Conservation (phyloP, 257 asterid genomes). For the Solanum tarapatanum region DNA sequence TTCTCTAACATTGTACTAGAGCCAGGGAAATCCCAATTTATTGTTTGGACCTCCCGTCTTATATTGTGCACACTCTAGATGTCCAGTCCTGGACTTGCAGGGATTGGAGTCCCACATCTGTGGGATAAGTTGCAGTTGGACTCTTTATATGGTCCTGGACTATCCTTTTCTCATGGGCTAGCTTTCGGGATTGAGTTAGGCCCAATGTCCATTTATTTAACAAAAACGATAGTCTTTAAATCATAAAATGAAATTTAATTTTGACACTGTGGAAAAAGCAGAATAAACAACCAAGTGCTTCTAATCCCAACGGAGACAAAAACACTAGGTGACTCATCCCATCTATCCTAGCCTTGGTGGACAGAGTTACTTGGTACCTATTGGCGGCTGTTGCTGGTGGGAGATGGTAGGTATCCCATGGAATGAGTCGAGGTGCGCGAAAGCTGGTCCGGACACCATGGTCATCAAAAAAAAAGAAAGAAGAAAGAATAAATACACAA, state of each 20-base stretch:
- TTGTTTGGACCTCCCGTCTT: not conserved
- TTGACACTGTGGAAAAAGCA: not conserved
- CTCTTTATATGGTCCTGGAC: not conserved
- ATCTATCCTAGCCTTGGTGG: not conserved
- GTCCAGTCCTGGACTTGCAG: not conserved
- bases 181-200: not conserved
- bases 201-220: not conserved
- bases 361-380: not conserved
- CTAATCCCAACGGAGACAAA: not conserved
- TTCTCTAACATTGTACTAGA: not conserved
- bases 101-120: not conserved
- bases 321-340: not conserved
- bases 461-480: too few species aligned
- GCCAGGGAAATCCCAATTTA: not conserved
- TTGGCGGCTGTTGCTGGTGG: not conserved
- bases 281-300: not conserved
- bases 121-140: not conserved
- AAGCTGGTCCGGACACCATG: not conserved
- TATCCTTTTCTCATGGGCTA: not conserved
- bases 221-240: not conserved
- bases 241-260: not conserved
- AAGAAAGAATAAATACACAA: not conserved
- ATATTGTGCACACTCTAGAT: not conserved
- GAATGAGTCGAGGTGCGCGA: not conserved
- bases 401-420: not conserved